phyloP scores from a whole-genome alignment of 345 rosid species.

The Gossypioides kirkii region DNA sequence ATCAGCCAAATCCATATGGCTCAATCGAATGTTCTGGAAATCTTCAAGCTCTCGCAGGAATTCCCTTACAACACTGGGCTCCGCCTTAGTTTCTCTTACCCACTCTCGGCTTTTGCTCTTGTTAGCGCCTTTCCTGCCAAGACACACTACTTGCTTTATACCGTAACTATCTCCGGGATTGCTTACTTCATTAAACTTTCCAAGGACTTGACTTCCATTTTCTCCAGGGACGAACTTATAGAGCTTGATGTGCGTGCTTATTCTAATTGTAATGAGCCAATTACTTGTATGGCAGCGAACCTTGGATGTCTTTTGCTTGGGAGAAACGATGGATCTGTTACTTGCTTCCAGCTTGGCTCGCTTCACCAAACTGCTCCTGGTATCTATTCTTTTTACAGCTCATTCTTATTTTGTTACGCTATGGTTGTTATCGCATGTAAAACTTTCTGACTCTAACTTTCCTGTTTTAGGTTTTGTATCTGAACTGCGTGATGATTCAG shows the following conservation, averaged over 20 bases:
- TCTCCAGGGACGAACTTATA: conserved; percentile 41
- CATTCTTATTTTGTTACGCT: not conserved
- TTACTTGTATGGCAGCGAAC: conserved; percentile 54
- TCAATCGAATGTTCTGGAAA: conserved; percentile 45
- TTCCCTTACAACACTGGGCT: conserved; percentile 45
- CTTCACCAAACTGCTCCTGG: conserved; percentile 53
- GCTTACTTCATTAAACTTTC: conserved; percentile 54
- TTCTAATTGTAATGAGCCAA: conserved; percentile 22
- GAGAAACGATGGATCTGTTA: conserved; percentile 60
- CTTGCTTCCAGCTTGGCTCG: conserved; percentile 47
- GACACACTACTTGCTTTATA: conserved; percentile 49
- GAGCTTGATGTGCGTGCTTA: conserved; percentile 44
- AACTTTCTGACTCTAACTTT: conserved; percentile 4
- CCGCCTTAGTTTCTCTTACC: conserved; percentile 52
- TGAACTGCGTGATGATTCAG: conserved; percentile 76
- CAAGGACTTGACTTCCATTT: conserved; percentile 32
- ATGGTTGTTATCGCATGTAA: conserved; percentile 7
- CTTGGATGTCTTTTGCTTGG: conserved; percentile 61
- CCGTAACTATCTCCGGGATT: conserved; percentile 57
- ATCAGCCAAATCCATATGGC: conserved; percentile 54
- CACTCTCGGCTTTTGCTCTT: conserved; percentile 69
- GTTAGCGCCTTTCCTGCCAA: conserved; percentile 30
- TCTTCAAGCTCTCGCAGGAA: conserved; percentile 54
- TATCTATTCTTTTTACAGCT: conserved; percentile 18
- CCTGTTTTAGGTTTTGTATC: conserved; percentile 44